Base-by-base conservation (phyloP, 208 protist genomes). In the Porcisia hertigi region DNA sequence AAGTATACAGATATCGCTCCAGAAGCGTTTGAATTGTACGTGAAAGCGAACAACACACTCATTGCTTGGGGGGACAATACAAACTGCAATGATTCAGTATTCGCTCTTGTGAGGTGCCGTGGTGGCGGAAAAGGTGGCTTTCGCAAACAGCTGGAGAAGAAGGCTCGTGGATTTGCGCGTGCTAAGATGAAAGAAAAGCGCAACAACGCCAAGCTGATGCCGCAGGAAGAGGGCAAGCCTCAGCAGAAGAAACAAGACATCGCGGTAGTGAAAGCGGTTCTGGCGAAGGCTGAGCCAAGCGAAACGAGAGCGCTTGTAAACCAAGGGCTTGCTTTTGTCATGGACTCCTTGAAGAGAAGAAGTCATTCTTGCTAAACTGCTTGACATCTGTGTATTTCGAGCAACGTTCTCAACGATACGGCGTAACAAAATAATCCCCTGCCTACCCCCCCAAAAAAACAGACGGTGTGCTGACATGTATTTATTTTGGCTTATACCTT, bases 91-190 rank as follows among this genome's bases (percentile, higher is more conserved):
- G 58, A 73, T 6, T 45, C 63, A 1, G 0, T 85, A 43, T 85
- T 76, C n/a, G 81, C 76, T 16, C 57, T 92, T 52, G 57, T 92
- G 39, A 76, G 88, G 20, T 80, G 75, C 39, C 43, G 80, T 20
- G 88, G 77, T 57, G 92, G 87, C 62, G 90, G 90, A 3, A 96
- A 96, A 74, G 92, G 92, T 43, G 92, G 92, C 39, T 96, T 96
- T 77, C 77, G 86, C 0, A 96, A 96, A 71, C 89, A 94, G 73
- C 78, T 96, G 0, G 92, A 94, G 64, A 96, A 96, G 54, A 96
- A 96, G 52, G 92, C 85, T 3, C 86, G 92, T 23, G 88, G 89
- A 52, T 96, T 91, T 77, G 85, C 87, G 18, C 80, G 92, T 20
- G 85, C 86, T 5, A 92, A 92, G 76, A 74, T 82, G 59, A 85